Evolutionary conservation across 139 green algal genomes (phyloP), one percentile per base, ranked within the genome.

Genomic region (Chlamydomonas sp.): DNA sequence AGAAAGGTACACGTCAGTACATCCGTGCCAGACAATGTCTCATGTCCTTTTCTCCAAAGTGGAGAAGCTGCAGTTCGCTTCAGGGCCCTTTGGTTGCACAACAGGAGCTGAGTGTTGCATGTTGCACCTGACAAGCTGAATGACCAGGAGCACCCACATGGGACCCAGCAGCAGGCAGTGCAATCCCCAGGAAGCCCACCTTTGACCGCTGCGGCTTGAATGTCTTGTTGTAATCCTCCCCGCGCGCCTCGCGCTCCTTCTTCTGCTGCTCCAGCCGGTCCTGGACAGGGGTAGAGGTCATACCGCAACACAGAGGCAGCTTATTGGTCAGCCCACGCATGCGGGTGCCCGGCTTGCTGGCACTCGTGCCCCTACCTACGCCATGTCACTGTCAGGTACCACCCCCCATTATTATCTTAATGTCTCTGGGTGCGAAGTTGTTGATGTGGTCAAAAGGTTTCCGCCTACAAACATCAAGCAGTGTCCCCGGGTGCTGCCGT

Each of bases 181-280:
- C 17, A 75, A 75, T 17, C 17, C 68, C 68, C 60, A 82, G 58
- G 31, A 49, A 1, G 58, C 68, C 18, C n/a, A 63, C 80, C 90
- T 99, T 99, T 84, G 86, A 94, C 58, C 92, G 85, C 89, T 97
- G 91, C 16, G 88, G 84, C 94, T 99, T 99, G 94, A 97, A 99
- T 8, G 17, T 77, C 49, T 91, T 90, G 62, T 85, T 90, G 83
- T 97, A 98, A 58, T 95, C 88, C 7, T 92, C 62, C 62, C 92
- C 92, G 82, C 91, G 90, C 14, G 71, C 59, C 72, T 93, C 83
- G 3, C 91, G 87, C 90, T 95, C 87, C 18, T 85, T 57, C 49
- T 83, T 68, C 87, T 96, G 93, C 80, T 90, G 14, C 3, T 92
- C 88, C 58, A 97, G 86, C 3, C 94, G 93, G 81, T 96, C 88